A percentile compares a stretch with the other conserved stretches of the same genome.
phyloP scores from a whole-genome alignment of 768 basidiomycete species.

The Crassisporium funariophilum region DNA sequence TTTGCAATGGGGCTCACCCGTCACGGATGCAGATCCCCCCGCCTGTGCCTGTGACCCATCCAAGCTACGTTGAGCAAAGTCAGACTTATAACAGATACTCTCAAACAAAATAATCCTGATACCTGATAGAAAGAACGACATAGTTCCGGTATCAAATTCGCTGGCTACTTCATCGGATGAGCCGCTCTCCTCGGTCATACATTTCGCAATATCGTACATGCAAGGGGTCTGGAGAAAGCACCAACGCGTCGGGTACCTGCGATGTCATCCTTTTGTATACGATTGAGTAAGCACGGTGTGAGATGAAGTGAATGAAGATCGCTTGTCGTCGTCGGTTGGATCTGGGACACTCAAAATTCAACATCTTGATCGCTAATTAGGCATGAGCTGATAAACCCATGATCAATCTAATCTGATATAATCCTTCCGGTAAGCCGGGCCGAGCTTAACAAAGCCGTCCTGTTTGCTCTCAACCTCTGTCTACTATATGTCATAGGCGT shows the following conservation, averaged over 20 bases:
- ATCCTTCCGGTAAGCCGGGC: too few relatives aligned
- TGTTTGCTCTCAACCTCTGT: too few relatives aligned
- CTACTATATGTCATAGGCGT: too few relatives aligned
- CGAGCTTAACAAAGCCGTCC: too few relatives aligned
- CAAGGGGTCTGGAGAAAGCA: conserved; percentile 60
- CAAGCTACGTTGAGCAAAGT: conserved; percentile 44
- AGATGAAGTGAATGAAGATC: background rate
- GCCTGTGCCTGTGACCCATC: conserved; percentile 93
- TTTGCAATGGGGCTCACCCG: conserved; percentile 44
- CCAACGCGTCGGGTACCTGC: conserved; percentile 47
- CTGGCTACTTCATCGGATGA: conserved; percentile 55
- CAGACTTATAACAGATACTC: conserved; percentile 1
- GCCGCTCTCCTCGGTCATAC: conserved; percentile 3
- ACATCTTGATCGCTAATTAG: too few relatives aligned
- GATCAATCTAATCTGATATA: too few relatives aligned
- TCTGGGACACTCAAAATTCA: conserved; percentile 6
- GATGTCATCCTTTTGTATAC: conserved; percentile 21
- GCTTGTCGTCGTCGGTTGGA: too few relatives aligned
- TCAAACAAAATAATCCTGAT: conserved; percentile 9
- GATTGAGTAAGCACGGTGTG: background rate
- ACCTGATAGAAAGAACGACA: conserved; percentile 79
- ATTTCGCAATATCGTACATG: conserved; percentile 46
- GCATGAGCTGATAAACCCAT: too few relatives aligned
- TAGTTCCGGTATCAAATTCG: conserved; percentile 88
- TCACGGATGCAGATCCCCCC: conserved; percentile 76